Evolutionary conservation across 75 land plant genomes (phyloP), one percentile per base, ranked within the genome.

Genomic region (Pseudotsuga menziesii): DNA sequence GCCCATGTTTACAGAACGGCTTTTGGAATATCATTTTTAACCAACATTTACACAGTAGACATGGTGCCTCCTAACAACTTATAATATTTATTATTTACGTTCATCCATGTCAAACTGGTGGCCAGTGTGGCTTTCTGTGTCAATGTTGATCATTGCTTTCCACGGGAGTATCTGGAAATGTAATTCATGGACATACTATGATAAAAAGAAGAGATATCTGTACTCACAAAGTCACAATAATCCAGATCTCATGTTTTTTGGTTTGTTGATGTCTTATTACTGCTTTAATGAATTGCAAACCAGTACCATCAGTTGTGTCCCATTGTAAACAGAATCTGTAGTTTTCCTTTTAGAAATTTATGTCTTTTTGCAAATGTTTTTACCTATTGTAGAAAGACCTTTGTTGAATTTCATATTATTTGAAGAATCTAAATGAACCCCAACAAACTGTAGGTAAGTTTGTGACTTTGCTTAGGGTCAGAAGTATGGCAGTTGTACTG

Each of bases 401-500:
- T 41, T 44, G 11, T 44, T 44, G 8, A 39, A 41, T 69, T 52
- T 16, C 48, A 69, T 69, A 41, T 41, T 74, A 13, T 25, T 48
- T 12, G 12, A 48, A 48, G 12, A 48, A 48, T 48, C 32, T 29
- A 29, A 29, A 29, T 29, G 32, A 29, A 29, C 32, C 32, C 32
- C 32, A 29, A 35, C 7, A 66, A 35, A 35, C 1, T 22, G 22
- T 61, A 61, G 13, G 0, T 61, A 61, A 61, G 3, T 26, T 61
- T 26, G 26, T 61, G 27, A 61, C 14, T 27, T 3, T 61, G 12
- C 1, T 2, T 13, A 61, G 15, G 16, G 32, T 61, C 25, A 29
- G 27, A 61, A 25, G 64, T 54, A 56, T 77, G 25, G 20, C 16
- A 5, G 22, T 74, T 66, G 25, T 78, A 26, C 25, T 79, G 58